Conservation (phyloP, 306 rosid genomes). For the Albizia julibrissin region DNA sequence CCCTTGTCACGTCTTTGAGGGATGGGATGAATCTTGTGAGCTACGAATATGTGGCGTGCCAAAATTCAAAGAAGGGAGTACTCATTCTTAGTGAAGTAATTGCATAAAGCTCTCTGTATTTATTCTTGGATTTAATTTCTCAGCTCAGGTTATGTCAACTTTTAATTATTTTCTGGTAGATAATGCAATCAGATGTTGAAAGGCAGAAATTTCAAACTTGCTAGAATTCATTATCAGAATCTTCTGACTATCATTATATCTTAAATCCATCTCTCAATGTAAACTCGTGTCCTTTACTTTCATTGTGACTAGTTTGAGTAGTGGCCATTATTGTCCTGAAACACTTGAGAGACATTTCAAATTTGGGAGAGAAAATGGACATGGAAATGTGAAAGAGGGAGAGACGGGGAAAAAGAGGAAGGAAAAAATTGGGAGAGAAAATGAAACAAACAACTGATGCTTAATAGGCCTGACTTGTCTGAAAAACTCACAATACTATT, state of each 20-base stretch:
- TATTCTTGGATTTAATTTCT: conserved; percentile 7
- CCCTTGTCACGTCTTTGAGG: conserved; percentile 81
- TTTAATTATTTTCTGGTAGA: conserved; percentile 1
- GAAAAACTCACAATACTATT: not conserved
- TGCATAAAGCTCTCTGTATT: conserved; percentile 23
- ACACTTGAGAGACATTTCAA: not conserved
- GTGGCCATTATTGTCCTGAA: not conserved
- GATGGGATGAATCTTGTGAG: conserved; percentile 95
- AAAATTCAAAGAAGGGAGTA: conserved; percentile 80
- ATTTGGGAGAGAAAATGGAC: not conserved
- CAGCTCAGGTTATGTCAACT: conserved; percentile 7
- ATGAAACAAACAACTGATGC: not conserved
- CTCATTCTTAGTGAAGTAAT: conserved; percentile 87
- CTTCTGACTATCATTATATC: not conserved
- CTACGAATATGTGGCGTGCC: conserved; percentile 92
- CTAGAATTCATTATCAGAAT: not conserved
- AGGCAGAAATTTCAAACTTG: conserved; percentile 2
- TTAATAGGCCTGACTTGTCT: not conserved
- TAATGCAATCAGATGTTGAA: conserved; percentile 10
- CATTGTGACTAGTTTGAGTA: not conserved
- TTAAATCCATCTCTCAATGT: not conserved
- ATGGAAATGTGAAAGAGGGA: not conserved
- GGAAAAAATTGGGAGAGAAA: not conserved
- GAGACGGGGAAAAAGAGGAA: not conserved
- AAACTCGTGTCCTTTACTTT: not conserved